Evolutionary conservation across 2,329 filamentous ascomycete genomes (phyloP).

Genomic region (Ceratocystis huliohia): DNA sequence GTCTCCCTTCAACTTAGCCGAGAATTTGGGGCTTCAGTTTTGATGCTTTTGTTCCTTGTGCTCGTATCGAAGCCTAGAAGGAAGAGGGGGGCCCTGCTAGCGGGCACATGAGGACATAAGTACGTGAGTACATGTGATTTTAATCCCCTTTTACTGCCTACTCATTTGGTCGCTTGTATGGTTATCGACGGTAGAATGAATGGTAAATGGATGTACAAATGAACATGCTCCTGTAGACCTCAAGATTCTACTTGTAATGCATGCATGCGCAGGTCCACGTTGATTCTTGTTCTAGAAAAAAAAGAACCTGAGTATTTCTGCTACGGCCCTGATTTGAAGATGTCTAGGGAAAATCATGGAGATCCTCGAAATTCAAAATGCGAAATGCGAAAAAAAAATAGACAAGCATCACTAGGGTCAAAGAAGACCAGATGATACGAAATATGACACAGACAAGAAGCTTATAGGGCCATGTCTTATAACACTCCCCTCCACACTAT

Average conservation of each 20-base stretch:
- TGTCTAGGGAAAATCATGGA: not conserved
- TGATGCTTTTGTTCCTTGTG: not conserved
- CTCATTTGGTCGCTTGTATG: no score
- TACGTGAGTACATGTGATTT: no score
- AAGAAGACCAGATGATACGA: not conserved
- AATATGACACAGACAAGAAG: not conserved
- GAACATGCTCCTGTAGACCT: no score
- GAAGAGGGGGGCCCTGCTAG: not conserved
- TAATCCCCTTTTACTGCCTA: no score
- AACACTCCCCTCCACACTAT: not conserved
- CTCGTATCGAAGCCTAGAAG: conserved; percentile 5
- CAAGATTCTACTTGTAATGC: no score
- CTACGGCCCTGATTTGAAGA: not conserved
- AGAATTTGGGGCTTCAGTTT: not conserved
- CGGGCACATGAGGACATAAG: no score
- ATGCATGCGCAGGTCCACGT: no score
- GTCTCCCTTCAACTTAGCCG: not conserved
- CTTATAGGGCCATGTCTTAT: not conserved
- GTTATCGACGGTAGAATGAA: no score
- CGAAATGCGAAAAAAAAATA: not conserved
- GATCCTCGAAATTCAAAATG: not conserved
- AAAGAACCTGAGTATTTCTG: not conserved
- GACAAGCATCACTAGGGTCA: not conserved
- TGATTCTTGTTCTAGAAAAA: no score
- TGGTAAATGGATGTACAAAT: no score